Evolutionary conservation across 2,329 filamentous ascomycete species (phyloP), one percentile per base, ranked within the genome.

Genomic region (Colletotrichum destructivum): DNA sequence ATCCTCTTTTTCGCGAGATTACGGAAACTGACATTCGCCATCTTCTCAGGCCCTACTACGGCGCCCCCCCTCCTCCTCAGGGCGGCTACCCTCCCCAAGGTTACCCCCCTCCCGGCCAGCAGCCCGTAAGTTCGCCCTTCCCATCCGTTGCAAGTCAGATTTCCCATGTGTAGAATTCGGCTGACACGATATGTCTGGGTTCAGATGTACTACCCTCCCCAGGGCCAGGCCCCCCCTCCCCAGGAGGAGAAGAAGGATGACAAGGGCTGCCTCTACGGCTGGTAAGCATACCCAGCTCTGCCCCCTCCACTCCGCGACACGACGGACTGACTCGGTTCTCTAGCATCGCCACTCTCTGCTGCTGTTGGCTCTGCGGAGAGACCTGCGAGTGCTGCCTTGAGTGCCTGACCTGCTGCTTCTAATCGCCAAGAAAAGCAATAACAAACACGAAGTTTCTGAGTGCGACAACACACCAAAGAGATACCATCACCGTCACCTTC

Each of bases 311-410:
- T 18, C 5, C 12, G 23, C 55, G 21, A n/a, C 6, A 62, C 5
- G 11, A 38, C 4, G 0, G 16, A 31, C 59, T 73, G 18, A 72
- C 52, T 18, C 9, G 11, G 46, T 38, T 6, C 47, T 56, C 31
- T 55, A 84, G 82, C 74, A 69, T 84, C 35, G 83, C 83, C 61
- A 80, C 83, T 26, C 74, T 84, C 70, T 84, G 83, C 78, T 84
- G 83, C 77, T 84, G 83, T 72, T 84, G 82, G 81, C 77, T 84
- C 60, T 84, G 83, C 72, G 83, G 82, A 4, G 82, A 84, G 74
- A 81, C 82, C 4, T 84, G 82, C 77, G 82, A 83, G 71, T 84
- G 83, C 76, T 84, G 82, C 73, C 75, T 84, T 40, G 83, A 84
- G 57, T 83, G 82, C 73, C 69, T 83, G 35, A 79, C 81, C 68